Evolutionary conservation across 2,329 filamentous ascomycete genomes (phyloP), one percentile per base, ranked within the genome.

Genomic region (Aschersonia sp.): DNA sequence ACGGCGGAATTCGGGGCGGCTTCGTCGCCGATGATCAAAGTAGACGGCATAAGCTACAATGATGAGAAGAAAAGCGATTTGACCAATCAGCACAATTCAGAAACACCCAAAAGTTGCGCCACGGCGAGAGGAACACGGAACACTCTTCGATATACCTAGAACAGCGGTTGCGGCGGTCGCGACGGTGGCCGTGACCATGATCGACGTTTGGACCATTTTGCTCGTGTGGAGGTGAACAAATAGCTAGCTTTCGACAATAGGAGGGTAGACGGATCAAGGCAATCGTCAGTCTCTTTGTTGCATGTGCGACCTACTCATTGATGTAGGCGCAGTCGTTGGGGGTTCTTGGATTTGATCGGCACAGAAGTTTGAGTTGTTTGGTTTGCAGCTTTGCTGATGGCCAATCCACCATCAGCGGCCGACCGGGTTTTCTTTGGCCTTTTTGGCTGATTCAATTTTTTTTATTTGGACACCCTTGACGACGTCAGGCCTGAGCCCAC

Each of bases 21-120:
- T 73, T 54, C 81, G 78, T 56, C 81, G 75, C 61, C 77, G 73
- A 60, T 80, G 75, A 65, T 85, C 81, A 64, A 85, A 85, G 67
- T 82, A 85, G 56, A 77, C 63, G 53, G 74, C 79, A 59, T 84
- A 84, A 56, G 75, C 78, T 82, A 28, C 40, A 57, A 40, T 38
- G 10, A 9, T 30, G 31, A 35, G 40, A 28, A 28, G 38, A 32
- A 12, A 2, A 35, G n/a, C 9, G 6, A 31, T 1, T 9, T 30
- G 28, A 38, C 30, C 41, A 28, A 40, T 45, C 30, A 40, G 47
- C 47, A 38, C 32, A 38, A n/a, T n/a, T n/a, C n/a, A n/a, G n/a
- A n/a, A 40, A 4, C 2, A 40, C 10, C 3, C 38, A 10, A 12
- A 10, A 20, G 41, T 31, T 2, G 40, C 20, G 20, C 10, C 31